A percentile compares a stretch with the other conserved stretches of the same genome.
Conservation (phyloP, 164 flowering plant genomes). For the Aristolochia fimbriata region DNA sequence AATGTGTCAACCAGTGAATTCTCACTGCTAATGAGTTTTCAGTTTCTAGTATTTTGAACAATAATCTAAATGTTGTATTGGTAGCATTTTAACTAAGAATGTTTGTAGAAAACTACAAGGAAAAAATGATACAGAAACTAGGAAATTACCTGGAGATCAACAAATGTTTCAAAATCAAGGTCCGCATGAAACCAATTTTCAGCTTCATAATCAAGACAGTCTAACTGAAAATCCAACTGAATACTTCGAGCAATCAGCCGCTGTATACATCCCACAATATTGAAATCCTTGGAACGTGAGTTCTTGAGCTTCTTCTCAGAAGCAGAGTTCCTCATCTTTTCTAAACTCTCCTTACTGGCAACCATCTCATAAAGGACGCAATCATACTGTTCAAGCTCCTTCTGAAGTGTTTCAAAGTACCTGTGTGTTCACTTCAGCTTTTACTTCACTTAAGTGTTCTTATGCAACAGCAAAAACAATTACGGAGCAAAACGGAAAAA, state of each 20-base stretch:
- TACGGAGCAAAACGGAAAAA: background rate
- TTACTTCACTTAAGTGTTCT: background rate
- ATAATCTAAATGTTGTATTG: too few relatives aligned
- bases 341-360: constrained; percentile 82
- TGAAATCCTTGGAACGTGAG: constrained; percentile 60
- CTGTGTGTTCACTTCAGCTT: constrained; percentile 23
- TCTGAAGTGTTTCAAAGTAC: constrained; percentile 69
- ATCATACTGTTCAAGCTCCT: constrained; percentile 74
- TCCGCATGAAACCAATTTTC: constrained; percentile 93
- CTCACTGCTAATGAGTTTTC: too few relatives aligned
- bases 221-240: constrained; percentile 81
- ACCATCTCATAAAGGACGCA: constrained; percentile 98
- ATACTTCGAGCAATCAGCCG: constrained; percentile 80
- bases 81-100: background rate
- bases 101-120: background rate
- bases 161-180: constrained; percentile 89
- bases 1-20: too few relatives aligned
- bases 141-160: constrained; percentile 64
- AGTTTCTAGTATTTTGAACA: too few relatives aligned
- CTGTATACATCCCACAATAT: constrained; percentile 76
- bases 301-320: constrained; percentile 37
- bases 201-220: constrained; percentile 76
- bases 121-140: background rate
- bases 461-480: background rate
- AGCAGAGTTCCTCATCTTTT: constrained; percentile 39